These are phyloP conservation scores for Apiospora pterosperma DNA, from an alignment of 2,329 filamentous ascomycete species.

Conservation along the genomic window DNA sequence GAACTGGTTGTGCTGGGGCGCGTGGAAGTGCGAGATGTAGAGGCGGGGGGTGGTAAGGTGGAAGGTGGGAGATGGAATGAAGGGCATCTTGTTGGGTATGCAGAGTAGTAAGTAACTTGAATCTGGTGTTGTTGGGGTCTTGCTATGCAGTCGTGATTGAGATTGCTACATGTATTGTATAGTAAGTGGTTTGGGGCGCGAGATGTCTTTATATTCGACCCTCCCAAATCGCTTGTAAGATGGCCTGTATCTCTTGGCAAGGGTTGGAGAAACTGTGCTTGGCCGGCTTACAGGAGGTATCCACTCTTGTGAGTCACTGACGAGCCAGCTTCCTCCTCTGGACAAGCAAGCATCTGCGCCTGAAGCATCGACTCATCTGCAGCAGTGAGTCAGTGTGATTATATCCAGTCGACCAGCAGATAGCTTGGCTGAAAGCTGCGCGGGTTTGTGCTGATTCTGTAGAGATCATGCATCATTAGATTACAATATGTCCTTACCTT, in stretches of 20 bases:
- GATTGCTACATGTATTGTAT: neutral
- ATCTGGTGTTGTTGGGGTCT: neutral
- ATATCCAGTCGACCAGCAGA: neutral
- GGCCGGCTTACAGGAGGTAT: neutral
- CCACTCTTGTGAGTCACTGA: neutral
- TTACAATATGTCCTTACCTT: no score
- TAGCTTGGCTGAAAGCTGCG: neutral
- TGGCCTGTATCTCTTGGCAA: neutral
- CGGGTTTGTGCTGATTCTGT: no score
- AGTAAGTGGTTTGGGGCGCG: neutral
- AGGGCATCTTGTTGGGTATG: neutral
- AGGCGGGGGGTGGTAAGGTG: neutral
- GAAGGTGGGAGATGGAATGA: neutral
- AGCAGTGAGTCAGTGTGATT: neutral
- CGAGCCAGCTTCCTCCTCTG: neutral
- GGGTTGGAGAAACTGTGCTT: neutral
- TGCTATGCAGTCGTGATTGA: neutral
- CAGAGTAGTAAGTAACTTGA: no score
- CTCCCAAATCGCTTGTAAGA: neutral
- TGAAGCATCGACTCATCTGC: neutral
- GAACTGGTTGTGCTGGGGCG: neutral
- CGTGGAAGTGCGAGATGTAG: conserved; percentile 4
- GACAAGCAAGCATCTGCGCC: neutral
- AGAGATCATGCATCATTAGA: no score
- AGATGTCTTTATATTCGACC: neutral